Evolutionary conservation across 371 early-diverging fungal genomes (phyloP).

Genomic region (Mortierella sp.): DNA sequence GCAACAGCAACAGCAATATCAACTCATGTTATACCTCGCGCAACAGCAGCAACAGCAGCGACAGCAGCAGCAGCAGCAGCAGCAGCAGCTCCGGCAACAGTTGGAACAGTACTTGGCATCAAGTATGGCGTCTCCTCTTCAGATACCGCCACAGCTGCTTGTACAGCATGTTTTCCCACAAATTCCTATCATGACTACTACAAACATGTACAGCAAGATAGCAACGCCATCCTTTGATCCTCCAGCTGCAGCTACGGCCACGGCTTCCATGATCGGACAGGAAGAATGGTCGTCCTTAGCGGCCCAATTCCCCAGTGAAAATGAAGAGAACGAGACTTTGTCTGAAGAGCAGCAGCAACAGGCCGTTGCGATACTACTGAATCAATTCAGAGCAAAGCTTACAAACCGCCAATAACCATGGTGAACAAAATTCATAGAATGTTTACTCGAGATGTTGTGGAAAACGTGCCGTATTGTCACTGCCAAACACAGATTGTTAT

Average conservation of each 20-base stretch:
- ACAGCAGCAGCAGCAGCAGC: conserved; percentile 8
- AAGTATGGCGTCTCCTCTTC: not conserved
- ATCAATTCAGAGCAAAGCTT: conserved; percentile 7
- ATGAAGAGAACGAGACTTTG: not conserved
- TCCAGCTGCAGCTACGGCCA: not conserved
- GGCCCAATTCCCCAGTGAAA: not conserved
- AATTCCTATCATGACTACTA: conserved; percentile 20
- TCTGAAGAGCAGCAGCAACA: conserved; percentile 4
- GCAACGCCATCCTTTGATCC: conserved; percentile 5
- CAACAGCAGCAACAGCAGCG: not conserved
- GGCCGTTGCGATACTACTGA: conserved; percentile 10
- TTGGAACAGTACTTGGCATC: conserved; percentile 5
- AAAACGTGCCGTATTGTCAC: no score
- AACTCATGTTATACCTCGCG: not conserved
- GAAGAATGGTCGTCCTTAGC: not conserved
- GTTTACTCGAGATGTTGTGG: not conserved
- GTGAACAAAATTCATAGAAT: not conserved
- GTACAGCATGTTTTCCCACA: not conserved
- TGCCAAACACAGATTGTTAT: no score
- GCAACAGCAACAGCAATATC: conserved; percentile 4
- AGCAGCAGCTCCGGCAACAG: conserved; percentile 14
- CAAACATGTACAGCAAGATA: conserved; percentile 19
- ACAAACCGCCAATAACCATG: not conserved
- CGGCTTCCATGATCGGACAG: not conserved
- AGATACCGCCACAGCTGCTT: conserved; percentile 4